Base-by-base conservation (phyloP, 306 rosid species). In the Oxytropis ochrocephala region DNA sequence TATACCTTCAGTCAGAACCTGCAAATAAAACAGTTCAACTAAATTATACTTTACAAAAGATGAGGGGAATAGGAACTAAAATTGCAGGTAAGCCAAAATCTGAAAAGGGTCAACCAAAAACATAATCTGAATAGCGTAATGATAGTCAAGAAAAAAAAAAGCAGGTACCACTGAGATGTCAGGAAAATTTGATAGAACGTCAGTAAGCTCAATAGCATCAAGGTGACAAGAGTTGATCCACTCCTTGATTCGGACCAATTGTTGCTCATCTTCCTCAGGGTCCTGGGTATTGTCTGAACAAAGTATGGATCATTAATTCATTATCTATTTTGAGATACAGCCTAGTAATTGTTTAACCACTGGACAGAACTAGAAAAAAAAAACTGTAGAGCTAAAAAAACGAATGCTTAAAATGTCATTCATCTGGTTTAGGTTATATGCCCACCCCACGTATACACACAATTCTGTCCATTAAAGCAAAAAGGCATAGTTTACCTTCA, bases 1-100 rank as follows among this genome's bases (percentile, higher is more conserved):
- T 53, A 60, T 76, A 94, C 98, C 98, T 87, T 91, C 96, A 13
- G 70, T 91, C 63, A 90, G 69, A 76, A 78, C 92, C 98, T 90
- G 96, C 85, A 65, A 51, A 47, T 19, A 51, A 58, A 80, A 69
- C 16, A 76, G 56, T 59, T 70, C 43, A 83, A 60, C 27, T 18
- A 55, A 61, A 72, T 78, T 56, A 67, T 43, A 36, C 56, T 48
- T 52, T 36, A 66, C 21, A 24, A 44, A 72, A 64, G 24, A 32
- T 32, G 64, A 56, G 50, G 43, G 61, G 14, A 67, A 9, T 44
- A 58, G 51, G 64, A 39, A 35, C 65, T 58, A 41, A 74, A 64
- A 29, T 43, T 53, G 57, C 54, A 42, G 52, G 46, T 52, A 9
- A 10, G 52, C 16, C 24, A 50, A 64, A 64, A 70, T 57, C 63